Base-by-base conservation (phyloP, 257 asterid species). In the Jacaranda copaia region DNA sequence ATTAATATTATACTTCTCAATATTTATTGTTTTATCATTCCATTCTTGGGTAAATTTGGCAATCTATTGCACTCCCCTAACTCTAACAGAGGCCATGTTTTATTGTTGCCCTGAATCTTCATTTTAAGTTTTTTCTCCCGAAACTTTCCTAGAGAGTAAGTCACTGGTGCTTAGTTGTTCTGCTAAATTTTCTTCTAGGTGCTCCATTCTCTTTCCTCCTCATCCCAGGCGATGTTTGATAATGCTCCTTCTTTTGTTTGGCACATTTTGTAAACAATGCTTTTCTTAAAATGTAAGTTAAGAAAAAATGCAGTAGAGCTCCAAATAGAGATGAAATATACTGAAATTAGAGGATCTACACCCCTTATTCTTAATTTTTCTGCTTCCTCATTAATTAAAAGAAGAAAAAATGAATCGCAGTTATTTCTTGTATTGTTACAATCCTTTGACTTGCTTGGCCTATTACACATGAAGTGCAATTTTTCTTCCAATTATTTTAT, bases 181-280 rank as follows among this genome's bases (percentile, higher is more conserved):
- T 51, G 18, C 19, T 16, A 6, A 35, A 35, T 16, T 72, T 20
- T 43, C 25, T 57, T 57, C 45, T 38, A 13, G 15, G 63, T 38
- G 70, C n/a, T 52, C 61, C 42, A 3, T 65, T 62, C 57, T 56
- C 52, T 67, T 45, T 38, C 19, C 4, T 76, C 53, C 45, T 70
- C 60, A 48, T 49, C 60, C 5, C 3, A 11, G 20, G 9, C 18
- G 56, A 69, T 16, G 59, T 60, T 52, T 63, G 9, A 59, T 66
- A 67, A 42, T 25, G 43, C 53, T 43, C 48, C 66, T 75, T 61
- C 69, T n/a, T 18, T 38, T 75, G 51, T 20, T 66, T 67, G 32
- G 19, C 66, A 3, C 51, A 46, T 67, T 36, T 6, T 68, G 48
- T 39, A 3, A 70, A 10, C 5, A 39, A 6, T 59, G 69, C 75